phyloP scores from a whole-genome alignment of 768 basidiomycete genomes.

The Tricholoma furcatifolium region DNA sequence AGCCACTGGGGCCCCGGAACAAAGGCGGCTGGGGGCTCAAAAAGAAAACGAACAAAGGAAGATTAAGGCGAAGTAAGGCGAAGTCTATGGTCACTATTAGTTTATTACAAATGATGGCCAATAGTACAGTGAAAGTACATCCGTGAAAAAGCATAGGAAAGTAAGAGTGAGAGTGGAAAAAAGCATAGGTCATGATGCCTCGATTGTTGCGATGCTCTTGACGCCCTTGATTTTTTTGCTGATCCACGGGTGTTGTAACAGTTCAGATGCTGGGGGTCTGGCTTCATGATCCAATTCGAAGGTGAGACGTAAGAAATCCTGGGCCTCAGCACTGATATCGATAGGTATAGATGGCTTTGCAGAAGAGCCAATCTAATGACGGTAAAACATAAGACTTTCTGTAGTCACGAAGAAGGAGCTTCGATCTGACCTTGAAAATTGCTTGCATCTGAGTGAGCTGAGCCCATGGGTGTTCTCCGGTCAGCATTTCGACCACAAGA shows the following conservation, averaged over 20 bases:
- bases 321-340: constrained; percentile 88
- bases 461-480: constrained; percentile 94
- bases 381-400: neutral
- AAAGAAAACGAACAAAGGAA: constrained; percentile 40
- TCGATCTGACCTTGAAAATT: constrained; percentile 79
- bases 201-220: constrained; percentile 11
- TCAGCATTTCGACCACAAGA: constrained; percentile 94
- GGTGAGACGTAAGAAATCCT: constrained; percentile 81
- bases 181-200: constrained; percentile 9
- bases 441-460: constrained; percentile 99
- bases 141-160: constrained; percentile 3
- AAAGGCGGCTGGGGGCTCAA: constrained; percentile 44
- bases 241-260: constrained; percentile 78
- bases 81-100: neutral
- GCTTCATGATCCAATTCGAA: constrained; percentile 83
- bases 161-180: too few relatives aligned
- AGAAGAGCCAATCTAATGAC: constrained; percentile 81
- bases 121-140: constrained; percentile 11
- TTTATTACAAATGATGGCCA: neutral
- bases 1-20: constrained; percentile 90
- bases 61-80: constrained; percentile 1
- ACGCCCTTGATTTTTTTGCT: constrained; percentile 33
- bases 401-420: neutral
- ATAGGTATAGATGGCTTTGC: constrained; percentile 86
- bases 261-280: constrained; percentile 75